Evolutionary conservation across 495 filamentous ascomycete genomes (phyloP).

Genomic region (Hamigera avellanea): DNA sequence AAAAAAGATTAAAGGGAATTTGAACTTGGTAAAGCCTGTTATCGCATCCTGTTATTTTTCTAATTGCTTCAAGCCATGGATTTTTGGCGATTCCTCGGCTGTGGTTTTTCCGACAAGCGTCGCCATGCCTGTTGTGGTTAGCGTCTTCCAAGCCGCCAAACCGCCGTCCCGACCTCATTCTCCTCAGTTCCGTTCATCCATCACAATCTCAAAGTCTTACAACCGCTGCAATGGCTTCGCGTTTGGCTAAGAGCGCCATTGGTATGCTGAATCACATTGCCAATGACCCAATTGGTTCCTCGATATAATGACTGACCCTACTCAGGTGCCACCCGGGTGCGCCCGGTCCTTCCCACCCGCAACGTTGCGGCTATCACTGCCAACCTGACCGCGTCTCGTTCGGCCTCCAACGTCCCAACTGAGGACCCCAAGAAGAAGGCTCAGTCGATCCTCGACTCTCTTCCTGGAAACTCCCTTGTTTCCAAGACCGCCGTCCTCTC

Average conservation of each 20-base stretch:
- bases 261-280: constrained; percentile 45
- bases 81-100: constrained; percentile 25
- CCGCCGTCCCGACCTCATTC: constrained; percentile 51
- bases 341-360: constrained; percentile 59
- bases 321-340: constrained; percentile 80
- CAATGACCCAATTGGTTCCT: constrained; percentile 6
- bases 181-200: constrained; percentile 36
- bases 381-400: constrained; percentile 49
- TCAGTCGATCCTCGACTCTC: constrained; percentile 81
- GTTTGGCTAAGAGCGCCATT: constrained; percentile 81
- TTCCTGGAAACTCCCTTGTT: constrained; percentile 74
- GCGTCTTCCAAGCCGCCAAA: constrained; percentile 81
- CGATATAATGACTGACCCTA: constrained; percentile 15
- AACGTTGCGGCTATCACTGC: constrained; percentile 59
- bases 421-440: constrained; percentile 89
- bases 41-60: no score
- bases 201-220: constrained; percentile 19
- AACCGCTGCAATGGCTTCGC: constrained; percentile 77
- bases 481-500: constrained; percentile 96
- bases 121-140: constrained; percentile 63
- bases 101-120: constrained; percentile 30
- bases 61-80: no score
- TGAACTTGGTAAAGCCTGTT: no score
- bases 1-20: not conserved
- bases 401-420: constrained; percentile 63